Percentiles rank a stretch among this genome's conserved stretches.
Evolutionary conservation across 75 land plant genomes (phyloP).

Genomic region (Cupressus sempervirens): DNA sequence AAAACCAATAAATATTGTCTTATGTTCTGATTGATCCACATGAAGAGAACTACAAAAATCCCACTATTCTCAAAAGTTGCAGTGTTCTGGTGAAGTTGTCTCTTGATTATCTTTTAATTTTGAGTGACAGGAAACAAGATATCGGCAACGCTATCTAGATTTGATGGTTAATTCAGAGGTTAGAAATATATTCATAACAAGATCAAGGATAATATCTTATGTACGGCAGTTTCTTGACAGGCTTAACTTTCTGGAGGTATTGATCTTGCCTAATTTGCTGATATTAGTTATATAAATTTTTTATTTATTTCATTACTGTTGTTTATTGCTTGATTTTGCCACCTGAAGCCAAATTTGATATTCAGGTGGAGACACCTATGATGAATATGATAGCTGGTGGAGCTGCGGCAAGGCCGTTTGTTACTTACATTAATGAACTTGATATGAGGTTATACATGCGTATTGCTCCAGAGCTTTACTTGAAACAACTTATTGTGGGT

Average conservation of each 20-base stretch:
- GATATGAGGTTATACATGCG: slow-evolving; percentile 86
- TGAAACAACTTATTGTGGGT: slow-evolving; percentile 88
- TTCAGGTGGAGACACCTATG: slow-evolving; percentile 95
- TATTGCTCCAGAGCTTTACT: slow-evolving; percentile 91
- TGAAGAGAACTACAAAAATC: neutral
- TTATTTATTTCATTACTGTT: slow-evolving; percentile 14
- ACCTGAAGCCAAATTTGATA: neutral
- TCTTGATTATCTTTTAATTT: neutral
- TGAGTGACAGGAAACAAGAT: slow-evolving; percentile 81
- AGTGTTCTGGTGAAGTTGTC: neutral
- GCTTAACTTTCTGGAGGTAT: slow-evolving; percentile 81
- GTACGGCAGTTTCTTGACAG: slow-evolving; percentile 64
- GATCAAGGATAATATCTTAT: slow-evolving; percentile 56
- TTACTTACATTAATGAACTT: slow-evolving; percentile 92
- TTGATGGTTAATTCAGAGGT: slow-evolving; percentile 86
- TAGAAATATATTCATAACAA: slow-evolving; percentile 66
- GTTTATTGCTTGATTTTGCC: neutral
- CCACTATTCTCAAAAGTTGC: neutral
- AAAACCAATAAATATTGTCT: neutral
- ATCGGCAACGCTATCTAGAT: slow-evolving; percentile 86
- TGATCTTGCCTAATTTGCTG: neutral
- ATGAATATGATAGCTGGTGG: slow-evolving; percentile 99
- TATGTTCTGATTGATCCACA: neutral
- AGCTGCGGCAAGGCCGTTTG: slow-evolving; percentile 93
- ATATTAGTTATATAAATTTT: neutral